These are phyloP conservation scores for Alloteropsis semialata DNA, from an alignment of 176 grass and related monocot genomes.

Conservation along the genomic window DNA sequence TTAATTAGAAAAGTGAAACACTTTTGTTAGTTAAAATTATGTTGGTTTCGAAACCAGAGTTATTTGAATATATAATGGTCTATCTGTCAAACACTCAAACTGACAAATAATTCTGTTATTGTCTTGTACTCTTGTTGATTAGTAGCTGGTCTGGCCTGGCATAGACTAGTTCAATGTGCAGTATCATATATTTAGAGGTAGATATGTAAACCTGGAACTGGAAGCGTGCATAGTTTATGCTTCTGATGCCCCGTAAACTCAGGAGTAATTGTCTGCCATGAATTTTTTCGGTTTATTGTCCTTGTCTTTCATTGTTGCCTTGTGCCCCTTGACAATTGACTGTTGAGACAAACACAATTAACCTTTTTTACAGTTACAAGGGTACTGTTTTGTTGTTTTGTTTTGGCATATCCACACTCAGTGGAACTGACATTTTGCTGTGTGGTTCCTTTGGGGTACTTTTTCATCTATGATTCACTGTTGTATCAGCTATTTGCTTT, in stretches of 20 bases:
- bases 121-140: too few species aligned
- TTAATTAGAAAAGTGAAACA: slow-evolving; percentile 1
- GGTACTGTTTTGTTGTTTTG: background rate
- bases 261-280: slow-evolving; percentile 5
- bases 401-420: slow-evolving; percentile 1
- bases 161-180: slow-evolving; percentile 10
- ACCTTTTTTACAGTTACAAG: background rate
- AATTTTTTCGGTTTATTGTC: slow-evolving; percentile 23
- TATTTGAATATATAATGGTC: slow-evolving; percentile 12
- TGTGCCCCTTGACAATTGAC: background rate
- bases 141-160: slow-evolving; percentile 14
- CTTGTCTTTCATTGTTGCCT: slow-evolving; percentile 18
- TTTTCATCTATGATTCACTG: background rate
- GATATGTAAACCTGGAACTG: background rate
- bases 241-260: slow-evolving; percentile 10
- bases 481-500: slow-evolving; percentile 5
- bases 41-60: background rate
- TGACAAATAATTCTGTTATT: background rate
- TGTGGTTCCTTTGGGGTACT: background rate
- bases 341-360: background rate
- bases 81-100: background rate
- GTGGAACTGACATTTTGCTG: background rate
- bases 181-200: background rate
- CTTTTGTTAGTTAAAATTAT: background rate
- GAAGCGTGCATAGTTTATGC: background rate